Base-by-base conservation (phyloP, 1,139 yeast genomes). In the Magnusiomyces suaveolens region DNA sequence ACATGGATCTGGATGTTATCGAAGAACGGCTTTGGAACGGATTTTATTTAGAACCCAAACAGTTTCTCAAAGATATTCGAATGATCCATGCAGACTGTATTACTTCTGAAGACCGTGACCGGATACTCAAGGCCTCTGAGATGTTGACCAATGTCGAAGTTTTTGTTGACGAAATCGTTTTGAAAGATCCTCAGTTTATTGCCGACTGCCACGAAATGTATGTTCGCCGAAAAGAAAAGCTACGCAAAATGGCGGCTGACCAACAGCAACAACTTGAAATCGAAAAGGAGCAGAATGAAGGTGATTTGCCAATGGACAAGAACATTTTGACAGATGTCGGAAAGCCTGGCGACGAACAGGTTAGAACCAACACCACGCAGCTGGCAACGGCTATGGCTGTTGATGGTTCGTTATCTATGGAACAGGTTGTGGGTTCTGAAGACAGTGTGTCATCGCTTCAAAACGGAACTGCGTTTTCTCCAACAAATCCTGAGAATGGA, bases 1-100 rank as follows among this genome's bases (percentile, higher is more conserved):
- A 92, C 63, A 94, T 92, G 87, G 98, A 92, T 65, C 74, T 94
- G 57, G 98, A 92, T 66, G 83, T 89, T 20, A 81, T 94, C 50
- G 99, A 92, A 65, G 98, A 92, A 65, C 77, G 98, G 56, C 72
- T 94, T 55, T 92, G 98, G 98, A 92, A 92, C 69, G 98, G 98
- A 0, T 92, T 73, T 67, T 92, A 94, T 66, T 84, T 90, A 38
- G 97, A 90, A 63, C 97, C 98, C 16, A 84, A 81, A 61, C 97
- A 92, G 66, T 90, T 87, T 66, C 71, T 90, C 62, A 81, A 78
- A 62, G 98, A 94, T 66, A 78, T 94, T 52, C 88, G 83, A 66
- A 77, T 86, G 80, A 90, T 94, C 50, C 84, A 87, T 49, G 76
- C 77, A 49, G 99, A 94, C 70, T 79, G 95, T 0, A 75, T 78